These are phyloP conservation scores for Irpex sp. DNA, from an alignment of 1,284 basidiomycete genomes.

Conservation along the genomic window DNA sequence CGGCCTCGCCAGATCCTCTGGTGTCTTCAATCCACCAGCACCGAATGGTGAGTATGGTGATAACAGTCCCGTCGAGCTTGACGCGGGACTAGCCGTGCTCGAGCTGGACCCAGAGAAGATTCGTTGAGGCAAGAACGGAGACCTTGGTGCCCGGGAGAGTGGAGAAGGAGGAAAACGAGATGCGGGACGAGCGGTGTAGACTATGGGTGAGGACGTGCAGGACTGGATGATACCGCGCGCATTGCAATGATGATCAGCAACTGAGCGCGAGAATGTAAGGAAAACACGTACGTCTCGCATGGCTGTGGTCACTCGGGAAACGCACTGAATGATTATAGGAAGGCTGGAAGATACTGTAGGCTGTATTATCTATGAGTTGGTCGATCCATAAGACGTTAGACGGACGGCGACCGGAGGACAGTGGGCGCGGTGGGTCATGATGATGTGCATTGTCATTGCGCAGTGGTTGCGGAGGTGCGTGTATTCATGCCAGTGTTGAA, in stretches of 20 bases:
- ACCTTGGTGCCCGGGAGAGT: no score
- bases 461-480: no score
- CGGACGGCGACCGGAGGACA: not conserved
- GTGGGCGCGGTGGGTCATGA: not conserved
- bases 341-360: not conserved
- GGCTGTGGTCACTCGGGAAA: not conserved
- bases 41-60: not conserved
- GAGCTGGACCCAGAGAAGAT: no score
- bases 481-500: no score
- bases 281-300: not conserved
- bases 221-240: not conserved
- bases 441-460: no score
- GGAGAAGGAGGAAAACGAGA: not conserved
- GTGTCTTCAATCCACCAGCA: not conserved
- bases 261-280: not conserved
- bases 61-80: not conserved
- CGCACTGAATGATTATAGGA: not conserved
- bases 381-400: not conserved
- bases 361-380: not conserved
- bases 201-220: not conserved
- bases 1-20: not conserved
- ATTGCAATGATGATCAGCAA: not conserved
- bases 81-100: no score
- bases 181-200: not conserved
- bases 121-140: no score